A percentile compares a stretch with the other conserved stretches of the same genome.
These are phyloP conservation scores for Fusarium keratoplasticum DNA, from an alignment of 2,329 filamentous ascomycete species.

Conservation along the genomic window DNA sequence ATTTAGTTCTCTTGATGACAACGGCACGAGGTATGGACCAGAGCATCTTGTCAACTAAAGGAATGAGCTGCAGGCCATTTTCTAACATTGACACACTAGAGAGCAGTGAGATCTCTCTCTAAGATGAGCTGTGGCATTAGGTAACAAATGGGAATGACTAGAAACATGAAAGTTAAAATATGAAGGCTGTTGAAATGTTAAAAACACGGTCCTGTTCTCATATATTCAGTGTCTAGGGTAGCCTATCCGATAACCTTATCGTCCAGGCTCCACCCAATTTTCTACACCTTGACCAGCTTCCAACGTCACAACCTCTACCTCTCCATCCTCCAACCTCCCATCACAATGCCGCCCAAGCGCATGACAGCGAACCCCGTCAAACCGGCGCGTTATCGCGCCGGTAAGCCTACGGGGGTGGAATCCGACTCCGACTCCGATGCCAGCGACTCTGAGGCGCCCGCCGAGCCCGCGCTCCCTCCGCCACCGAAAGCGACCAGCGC, in stretches of 20 bases:
- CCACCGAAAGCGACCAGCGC: conserved; percentile 69
- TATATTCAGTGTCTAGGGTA: conserved; percentile 17
- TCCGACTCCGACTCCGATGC: conserved; percentile 66
- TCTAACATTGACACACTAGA: no score
- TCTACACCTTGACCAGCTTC: conserved; percentile 15
- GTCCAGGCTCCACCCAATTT: conserved; percentile 31
- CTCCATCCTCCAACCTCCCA: conserved; percentile 5
- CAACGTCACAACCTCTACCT: conserved; percentile 36
- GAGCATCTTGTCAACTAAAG: no score
- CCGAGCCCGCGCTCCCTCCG: conserved; percentile 56
- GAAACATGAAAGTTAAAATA: not conserved
- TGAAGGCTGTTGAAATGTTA: not conserved
- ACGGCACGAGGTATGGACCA: fast-evolving
- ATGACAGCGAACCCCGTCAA: conserved; percentile 93
- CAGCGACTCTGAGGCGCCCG: conserved; percentile 55
- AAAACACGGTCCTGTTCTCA: not conserved
- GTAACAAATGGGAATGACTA: not conserved
- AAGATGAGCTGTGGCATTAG: not conserved
- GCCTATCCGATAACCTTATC: conserved; percentile 30
- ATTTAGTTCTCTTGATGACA: no score
- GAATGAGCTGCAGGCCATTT: no score
- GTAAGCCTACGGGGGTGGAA: conserved; percentile 74
- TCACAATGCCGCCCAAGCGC: conserved; percentile 75
- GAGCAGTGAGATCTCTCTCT: no score
- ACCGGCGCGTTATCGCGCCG: conserved; percentile 85